Evolutionary conservation across 73 alveolate genomes (phyloP).

Genomic region (Effrenium voratum): DNA sequence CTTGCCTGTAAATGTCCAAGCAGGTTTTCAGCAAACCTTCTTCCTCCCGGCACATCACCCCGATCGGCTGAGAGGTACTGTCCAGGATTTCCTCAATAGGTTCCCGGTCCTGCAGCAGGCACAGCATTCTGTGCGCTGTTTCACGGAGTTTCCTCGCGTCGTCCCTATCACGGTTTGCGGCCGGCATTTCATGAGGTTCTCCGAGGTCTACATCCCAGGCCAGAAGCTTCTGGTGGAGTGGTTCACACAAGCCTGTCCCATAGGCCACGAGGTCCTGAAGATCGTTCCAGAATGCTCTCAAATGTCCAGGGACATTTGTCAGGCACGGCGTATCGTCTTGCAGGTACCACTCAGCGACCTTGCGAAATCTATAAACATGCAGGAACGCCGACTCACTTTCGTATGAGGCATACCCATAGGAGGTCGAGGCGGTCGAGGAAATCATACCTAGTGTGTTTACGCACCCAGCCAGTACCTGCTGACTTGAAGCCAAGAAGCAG

Average conservation of each 20-base stretch:
- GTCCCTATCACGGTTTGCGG: neutral
- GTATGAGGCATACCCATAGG: neutral
- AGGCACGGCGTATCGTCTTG: neutral
- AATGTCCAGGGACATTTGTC: neutral
- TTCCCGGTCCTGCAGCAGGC: neutral
- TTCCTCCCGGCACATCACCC: neutral
- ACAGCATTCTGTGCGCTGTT: neutral
- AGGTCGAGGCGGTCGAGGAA: no score
- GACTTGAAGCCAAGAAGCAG: no score
- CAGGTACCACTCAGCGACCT: neutral
- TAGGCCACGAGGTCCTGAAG: neutral
- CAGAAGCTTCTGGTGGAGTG: neutral
- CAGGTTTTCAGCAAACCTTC: neutral
- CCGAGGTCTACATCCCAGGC: no score
- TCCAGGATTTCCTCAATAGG: neutral
- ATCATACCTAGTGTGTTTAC: no score
- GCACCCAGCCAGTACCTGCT: no score
- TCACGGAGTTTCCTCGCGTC: neutral
- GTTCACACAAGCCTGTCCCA: neutral
- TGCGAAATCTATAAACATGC: neutral
- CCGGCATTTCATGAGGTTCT: no score
- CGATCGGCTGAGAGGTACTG: neutral
- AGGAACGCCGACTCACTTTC: neutral
- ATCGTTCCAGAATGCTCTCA: neutral
- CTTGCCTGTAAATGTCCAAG: neutral